Evolutionary conservation across 257 asterid species (phyloP).

Genomic region (Solanum verrucosum): DNA sequence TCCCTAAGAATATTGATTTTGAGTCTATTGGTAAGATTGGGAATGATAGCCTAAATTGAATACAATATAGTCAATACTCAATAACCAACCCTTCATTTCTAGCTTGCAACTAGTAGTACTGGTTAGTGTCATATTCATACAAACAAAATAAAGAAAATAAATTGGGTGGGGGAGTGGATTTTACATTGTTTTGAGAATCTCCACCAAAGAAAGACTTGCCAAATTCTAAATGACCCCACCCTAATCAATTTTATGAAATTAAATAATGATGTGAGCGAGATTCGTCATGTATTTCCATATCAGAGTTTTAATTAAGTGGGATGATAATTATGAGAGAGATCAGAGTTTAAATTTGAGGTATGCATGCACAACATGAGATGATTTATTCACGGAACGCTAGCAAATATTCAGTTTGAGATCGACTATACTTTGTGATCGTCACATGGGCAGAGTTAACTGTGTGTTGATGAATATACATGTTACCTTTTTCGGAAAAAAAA

Average conservation of each 20-base stretch:
- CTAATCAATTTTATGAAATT: neutral
- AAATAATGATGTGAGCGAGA: neutral
- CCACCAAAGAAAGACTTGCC: neutral
- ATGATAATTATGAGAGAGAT: neutral
- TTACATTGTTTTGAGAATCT: neutral
- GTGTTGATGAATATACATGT: too few relatives aligned
- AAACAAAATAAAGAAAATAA: neutral
- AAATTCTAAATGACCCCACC: neutral
- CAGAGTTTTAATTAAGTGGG: neutral
- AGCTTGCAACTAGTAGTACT: neutral
- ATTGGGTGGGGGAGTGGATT: neutral
- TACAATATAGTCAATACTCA: neutral
- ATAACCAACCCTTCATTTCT: neutral
- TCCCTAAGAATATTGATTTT: neutral
- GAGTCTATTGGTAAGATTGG: neutral
- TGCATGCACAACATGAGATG: neutral
- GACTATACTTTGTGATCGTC: too few relatives aligned
- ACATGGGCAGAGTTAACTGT: neutral
- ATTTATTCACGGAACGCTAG: neutral
- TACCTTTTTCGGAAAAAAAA: neutral
- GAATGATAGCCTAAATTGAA: neutral
- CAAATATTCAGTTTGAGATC: neutral
- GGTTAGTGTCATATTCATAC: neutral
- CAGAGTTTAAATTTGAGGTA: neutral
- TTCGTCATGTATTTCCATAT: rapidly evolving